Evolutionary conservation across 2,329 filamentous ascomycete species (phyloP), one percentile per base, ranked within the genome.

Genomic region (Botryotinia calthae): DNA sequence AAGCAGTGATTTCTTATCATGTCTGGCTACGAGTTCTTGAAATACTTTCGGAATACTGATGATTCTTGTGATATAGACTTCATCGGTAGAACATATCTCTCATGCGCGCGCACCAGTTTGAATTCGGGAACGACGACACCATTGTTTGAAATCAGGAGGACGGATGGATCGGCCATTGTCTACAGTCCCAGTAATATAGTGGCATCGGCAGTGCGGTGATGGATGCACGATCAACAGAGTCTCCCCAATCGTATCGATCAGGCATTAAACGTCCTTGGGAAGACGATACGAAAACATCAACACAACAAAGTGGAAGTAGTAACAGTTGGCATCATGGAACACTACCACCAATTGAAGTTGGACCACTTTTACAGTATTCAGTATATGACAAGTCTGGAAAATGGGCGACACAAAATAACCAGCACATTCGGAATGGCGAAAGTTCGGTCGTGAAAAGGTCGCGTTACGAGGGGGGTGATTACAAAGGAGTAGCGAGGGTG

Each of bases 241-340:
- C 75, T 69, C 77, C 78, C 74, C 78, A 77, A 73, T 76, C 73
- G 66, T 73, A 72, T 75, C 77, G 75, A 73, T 51, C 76, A 69
- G 76, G 75, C 73, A 77, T 76, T 70, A 80, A 79, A 74, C 77
- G 78, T 59, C 78, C 76, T 76, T 79, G 79, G 78, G 77, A 79
- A 69, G 77, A 77, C 69, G 76, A 75, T 20, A 74, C 54, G 42
- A 46, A 71, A 61, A 48, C 64, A 58, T 20, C 58, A 20, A 22
- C 56, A 48, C 68, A 54, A 63, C 34, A 31, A 54, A 64, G 68
- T 73, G 74, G 74, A 72, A 73, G 66, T 40, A 42, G 59, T 44
- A 74, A 72, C 70, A 59, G 61, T 28, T 77, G 78, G 76, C 72
- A 75, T 73, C 72, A 73, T 56, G 62, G 73, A 42, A 72, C 67